Percentiles rank a stretch among this genome's conserved stretches.
phyloP scores from a whole-genome alignment of 495 filamentous ascomycete genomes.

The Paragyromitra xinjiangensis region DNA sequence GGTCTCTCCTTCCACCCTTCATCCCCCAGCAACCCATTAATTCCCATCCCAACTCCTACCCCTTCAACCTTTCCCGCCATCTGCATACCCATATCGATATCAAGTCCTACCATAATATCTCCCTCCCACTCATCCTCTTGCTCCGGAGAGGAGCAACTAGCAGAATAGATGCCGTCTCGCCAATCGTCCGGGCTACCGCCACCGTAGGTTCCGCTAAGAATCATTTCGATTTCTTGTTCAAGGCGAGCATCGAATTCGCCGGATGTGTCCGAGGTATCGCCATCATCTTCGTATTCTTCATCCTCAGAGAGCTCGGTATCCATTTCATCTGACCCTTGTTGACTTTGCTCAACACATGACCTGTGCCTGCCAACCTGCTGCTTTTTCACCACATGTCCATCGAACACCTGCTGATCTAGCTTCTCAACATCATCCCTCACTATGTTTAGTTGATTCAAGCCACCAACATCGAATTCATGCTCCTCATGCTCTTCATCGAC shows the following conservation, averaged over 20 bases:
- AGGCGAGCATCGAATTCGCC: conserved; percentile 20
- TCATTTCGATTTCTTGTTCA: conserved; percentile 41
- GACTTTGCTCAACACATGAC: too few relatives aligned
- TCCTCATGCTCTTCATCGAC: conserved; percentile 35
- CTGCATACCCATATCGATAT: not conserved
- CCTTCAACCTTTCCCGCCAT: not conserved
- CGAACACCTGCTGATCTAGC: not conserved
- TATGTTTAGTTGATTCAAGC: not conserved
- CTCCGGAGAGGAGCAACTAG: not conserved
- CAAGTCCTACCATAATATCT: conserved; percentile 30
- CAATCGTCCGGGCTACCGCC: conserved; percentile 30
- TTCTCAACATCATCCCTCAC: not conserved
- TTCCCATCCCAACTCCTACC: not conserved
- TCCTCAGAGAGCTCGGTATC: not conserved
- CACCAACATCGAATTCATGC: conserved; percentile 17
- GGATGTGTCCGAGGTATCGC: conserved; percentile 11
- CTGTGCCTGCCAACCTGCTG: too few relatives aligned
- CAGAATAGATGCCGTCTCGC: conserved; percentile 30
- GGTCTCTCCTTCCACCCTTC: conserved; percentile 29
- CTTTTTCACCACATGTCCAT: not conserved
- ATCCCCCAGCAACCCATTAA: not conserved
- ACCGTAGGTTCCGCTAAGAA: conserved; percentile 32
- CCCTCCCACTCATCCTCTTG: conserved; percentile 24
- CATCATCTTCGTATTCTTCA: not conserved
- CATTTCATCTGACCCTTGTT: not conserved